Evolutionary conservation across 2,329 filamentous ascomycete genomes (phyloP), one percentile per base, ranked within the genome.

Genomic region (Dactylonectria estremocensis): DNA sequence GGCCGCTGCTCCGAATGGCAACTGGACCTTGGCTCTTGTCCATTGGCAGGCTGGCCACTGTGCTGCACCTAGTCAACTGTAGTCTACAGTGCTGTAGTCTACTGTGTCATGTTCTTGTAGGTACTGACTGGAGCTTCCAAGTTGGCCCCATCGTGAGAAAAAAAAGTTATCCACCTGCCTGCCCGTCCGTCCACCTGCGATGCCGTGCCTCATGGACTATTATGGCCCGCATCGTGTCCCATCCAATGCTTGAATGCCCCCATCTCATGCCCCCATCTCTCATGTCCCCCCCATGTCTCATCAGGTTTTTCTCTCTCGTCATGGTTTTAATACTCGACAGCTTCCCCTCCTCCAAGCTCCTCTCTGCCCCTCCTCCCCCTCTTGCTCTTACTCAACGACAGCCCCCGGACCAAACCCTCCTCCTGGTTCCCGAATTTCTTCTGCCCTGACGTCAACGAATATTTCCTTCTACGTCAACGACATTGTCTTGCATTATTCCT

Each of bases 401-500:
- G 37, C 53, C 66, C 68, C 64, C 74, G 74, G 74, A 76, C 74
- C 72, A 76, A 76, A 76, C 33, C 65, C 74, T 76, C 74, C 74
- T 73, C 46, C 48, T 61, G 48, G 46, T 22, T 54, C 28, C 45
- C 55, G 31, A 55, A 37, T 48, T 58, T 63, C 22, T 45, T 22
- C 50, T 64, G 55, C 64, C 54, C 64, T 69, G 74, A 75, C 73
- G 73, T 75, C 73, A 75, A 53, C 22, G 37, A 66, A 28, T 28
- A 28, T n/a, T 45, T 22, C 50, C 55, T 64, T 54, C 54, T 65
- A 75, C 73, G 73, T 75, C 73, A 75, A 53, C 22, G 37, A 66
- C 61, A 60, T 55, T 68, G 61, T 61, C 33, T 59, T 58, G 33
- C 20, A 9, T 45, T n/a, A 35, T 61, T 52, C 63, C 48, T 61